A percentile compares a stretch with the other conserved stretches of the same genome.
Evolutionary conservation across 306 rosid species (phyloP).

Genomic region (Heteromeles arbutifolia): DNA sequence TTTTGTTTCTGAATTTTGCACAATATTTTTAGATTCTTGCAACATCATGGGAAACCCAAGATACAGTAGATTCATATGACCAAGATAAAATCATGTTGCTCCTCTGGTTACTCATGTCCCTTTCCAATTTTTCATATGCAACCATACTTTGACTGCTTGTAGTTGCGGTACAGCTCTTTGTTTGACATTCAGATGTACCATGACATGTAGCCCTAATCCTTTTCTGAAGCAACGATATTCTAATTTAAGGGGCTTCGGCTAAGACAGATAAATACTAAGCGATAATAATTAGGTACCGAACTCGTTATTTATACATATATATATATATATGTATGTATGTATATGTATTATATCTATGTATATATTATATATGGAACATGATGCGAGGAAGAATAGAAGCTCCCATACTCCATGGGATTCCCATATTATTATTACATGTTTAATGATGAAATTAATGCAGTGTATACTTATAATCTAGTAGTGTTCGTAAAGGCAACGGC

Average conservation of each 20-base stretch:
- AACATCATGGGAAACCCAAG: background rate
- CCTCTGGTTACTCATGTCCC: background rate
- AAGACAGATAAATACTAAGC: no score
- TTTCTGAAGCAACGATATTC: background rate
- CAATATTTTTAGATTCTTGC: background rate
- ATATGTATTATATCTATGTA: no score
- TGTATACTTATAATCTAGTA: background rate
- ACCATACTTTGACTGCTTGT: background rate
- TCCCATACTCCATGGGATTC: constrained; percentile 31
- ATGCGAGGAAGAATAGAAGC: constrained; percentile 10
- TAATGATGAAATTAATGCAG: background rate
- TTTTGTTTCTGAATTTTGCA: background rate
- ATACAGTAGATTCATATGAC: background rate
- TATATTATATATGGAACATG: background rate
- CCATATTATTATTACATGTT: background rate
- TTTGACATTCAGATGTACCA: background rate
- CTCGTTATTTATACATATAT: no score
- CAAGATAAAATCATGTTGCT: background rate
- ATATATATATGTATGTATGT: no score
- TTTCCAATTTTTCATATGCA: background rate
- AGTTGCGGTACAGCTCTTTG: background rate
- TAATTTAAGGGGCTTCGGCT: background rate
- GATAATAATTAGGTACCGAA: no score
- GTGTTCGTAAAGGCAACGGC: constrained; percentile 81
- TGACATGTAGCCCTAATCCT: background rate